A percentile compares a stretch with the other conserved stretches of the same genome.
These are phyloP conservation scores for Phialophora chinensis DNA, from an alignment of 2,329 filamentous ascomycete species.

Conservation along the genomic window DNA sequence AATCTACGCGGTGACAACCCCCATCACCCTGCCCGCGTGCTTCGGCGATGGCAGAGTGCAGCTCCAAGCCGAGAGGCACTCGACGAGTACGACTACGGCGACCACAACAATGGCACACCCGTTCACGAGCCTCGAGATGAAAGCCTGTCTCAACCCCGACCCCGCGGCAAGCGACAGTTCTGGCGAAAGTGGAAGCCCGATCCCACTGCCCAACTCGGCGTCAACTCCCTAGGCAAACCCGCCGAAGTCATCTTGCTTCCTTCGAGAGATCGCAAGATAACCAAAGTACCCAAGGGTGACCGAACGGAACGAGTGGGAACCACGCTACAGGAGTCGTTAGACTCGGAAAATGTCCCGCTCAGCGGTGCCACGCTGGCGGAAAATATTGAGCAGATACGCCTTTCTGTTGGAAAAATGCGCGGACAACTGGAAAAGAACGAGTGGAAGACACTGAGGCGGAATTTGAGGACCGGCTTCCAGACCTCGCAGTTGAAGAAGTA, in stretches of 20 bases:
- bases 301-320: slow-evolving; percentile 9
- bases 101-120: background rate
- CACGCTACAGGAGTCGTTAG: slow-evolving; percentile 32
- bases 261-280: slow-evolving; percentile 37
- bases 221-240: slow-evolving; percentile 46
- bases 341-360: slow-evolving; percentile 33
- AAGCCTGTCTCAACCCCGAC: background rate
- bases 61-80: slow-evolving; percentile 13
- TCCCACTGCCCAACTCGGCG: slow-evolving; percentile 41
- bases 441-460: slow-evolving; percentile 22
- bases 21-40: too few species aligned
- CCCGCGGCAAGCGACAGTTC: slow-evolving; percentile 4
- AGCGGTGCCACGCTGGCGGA: slow-evolving; percentile 25
- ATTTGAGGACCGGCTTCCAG: slow-evolving; percentile 25
- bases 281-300: slow-evolving; percentile 19
- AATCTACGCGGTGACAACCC: slow-evolving; percentile 13
- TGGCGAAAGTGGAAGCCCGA: slow-evolving; percentile 33
- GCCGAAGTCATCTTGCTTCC: slow-evolving; percentile 47
- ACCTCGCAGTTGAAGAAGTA: slow-evolving; percentile 27
- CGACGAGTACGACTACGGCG: slow-evolving; percentile 22
- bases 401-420: slow-evolving; percentile 25
- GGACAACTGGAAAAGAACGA: slow-evolving; percentile 29
- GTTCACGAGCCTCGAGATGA: background rate
- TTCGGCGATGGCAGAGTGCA: slow-evolving; percentile 27
- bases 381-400: slow-evolving; percentile 34